These are phyloP conservation scores for Fraxinus xanthoxyloides DNA, from an alignment of 305 asterid species.

Conservation along the genomic window DNA sequence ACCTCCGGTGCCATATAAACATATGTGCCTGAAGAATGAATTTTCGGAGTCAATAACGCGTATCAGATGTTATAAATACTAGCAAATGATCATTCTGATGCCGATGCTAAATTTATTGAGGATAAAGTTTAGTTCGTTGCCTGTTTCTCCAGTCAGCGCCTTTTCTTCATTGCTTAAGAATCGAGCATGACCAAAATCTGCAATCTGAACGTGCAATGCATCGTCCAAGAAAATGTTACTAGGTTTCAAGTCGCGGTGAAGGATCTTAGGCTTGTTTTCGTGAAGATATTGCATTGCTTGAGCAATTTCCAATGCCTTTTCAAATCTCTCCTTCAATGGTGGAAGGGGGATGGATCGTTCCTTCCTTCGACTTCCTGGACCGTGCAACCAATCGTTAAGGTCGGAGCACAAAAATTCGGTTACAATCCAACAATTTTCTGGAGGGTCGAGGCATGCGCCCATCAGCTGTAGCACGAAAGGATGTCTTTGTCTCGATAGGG, in stretches of 20 bases:
- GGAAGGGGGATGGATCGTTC: constrained; percentile 51
- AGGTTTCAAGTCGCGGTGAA: constrained; percentile 77
- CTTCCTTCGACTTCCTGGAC: constrained; percentile 50
- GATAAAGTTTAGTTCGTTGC: constrained; percentile 16
- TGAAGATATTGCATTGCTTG: constrained; percentile 86
- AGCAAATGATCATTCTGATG: not conserved
- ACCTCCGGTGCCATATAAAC: constrained; percentile 90
- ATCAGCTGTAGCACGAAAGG: constrained; percentile 66
- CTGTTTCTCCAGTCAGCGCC: constrained; percentile 79
- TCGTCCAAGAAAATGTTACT: constrained; percentile 68
- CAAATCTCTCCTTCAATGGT: constrained; percentile 46
- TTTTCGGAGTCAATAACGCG: not conserved
- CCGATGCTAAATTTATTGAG: not conserved
- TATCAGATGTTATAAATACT: not conserved
- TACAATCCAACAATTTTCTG: constrained; percentile 64
- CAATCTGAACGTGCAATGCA: constrained; percentile 59
- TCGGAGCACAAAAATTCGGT: constrained; percentile 50
- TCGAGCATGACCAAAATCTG: constrained; percentile 82
- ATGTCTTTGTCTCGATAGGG: constrained; percentile 63
- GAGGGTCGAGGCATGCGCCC: constrained; percentile 69
- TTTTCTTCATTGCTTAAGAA: constrained; percentile 60
- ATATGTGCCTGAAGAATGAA: constrained; percentile 50
- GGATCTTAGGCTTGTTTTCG: constrained; percentile 57
- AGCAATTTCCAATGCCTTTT: constrained; percentile 56
- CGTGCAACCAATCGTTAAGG: constrained; percentile 66